Conservation (phyloP, 495 filamentous ascomycete species). For the Aspergillus coremiiformis region DNA sequence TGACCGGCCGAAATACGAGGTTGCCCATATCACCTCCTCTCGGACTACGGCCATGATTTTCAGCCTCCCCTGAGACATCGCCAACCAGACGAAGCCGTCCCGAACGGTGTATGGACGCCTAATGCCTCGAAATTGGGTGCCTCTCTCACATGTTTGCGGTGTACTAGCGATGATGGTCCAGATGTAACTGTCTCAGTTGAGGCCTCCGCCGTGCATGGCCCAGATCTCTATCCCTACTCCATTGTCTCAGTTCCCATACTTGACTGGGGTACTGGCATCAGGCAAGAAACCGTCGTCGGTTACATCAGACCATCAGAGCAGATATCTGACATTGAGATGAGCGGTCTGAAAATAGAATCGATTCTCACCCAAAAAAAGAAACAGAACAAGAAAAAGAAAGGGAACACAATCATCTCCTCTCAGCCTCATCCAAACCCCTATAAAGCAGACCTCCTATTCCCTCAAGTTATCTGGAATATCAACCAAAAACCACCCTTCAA, state of each 20-base stretch:
- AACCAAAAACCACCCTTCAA: background rate
- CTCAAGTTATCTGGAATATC: background rate
- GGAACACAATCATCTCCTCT: too few relatives aligned
- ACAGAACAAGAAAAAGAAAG: background rate
- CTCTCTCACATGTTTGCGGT: background rate
- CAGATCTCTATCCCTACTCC: background rate
- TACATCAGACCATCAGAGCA: background rate
- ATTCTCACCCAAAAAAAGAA: background rate
- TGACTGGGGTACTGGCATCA: background rate
- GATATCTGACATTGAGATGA: background rate
- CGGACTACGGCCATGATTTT: background rate
- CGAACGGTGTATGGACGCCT: background rate
- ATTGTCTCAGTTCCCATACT: background rate
- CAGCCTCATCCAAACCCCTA: constrained; percentile 3
- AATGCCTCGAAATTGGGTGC: background rate
- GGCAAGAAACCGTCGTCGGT: background rate
- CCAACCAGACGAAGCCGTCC: constrained; percentile 5
- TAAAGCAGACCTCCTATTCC: background rate
- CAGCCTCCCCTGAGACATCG: constrained; percentile 8
- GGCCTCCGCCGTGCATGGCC: background rate
- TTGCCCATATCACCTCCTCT: background rate
- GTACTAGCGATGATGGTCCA: background rate
- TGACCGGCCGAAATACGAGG: background rate
- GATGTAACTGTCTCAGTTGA: constrained; percentile 28
- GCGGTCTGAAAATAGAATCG: background rate